Evolutionary conservation across 2,329 filamentous ascomycete genomes (phyloP).

Genomic region (Aspergillus floridensis): DNA sequence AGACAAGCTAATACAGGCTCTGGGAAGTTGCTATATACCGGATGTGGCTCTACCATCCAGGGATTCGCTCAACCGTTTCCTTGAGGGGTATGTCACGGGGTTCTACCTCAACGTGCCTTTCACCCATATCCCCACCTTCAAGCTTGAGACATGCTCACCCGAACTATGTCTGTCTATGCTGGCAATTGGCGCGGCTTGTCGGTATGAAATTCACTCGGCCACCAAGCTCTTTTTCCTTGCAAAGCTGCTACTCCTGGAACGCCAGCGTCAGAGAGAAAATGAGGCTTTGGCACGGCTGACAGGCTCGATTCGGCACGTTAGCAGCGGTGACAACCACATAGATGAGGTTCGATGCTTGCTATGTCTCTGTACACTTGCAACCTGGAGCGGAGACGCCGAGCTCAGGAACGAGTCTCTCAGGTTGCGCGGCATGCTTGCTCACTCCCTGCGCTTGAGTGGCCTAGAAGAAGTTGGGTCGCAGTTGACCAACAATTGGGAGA

Average conservation of each 20-base stretch:
- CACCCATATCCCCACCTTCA: slow-evolving; percentile 7
- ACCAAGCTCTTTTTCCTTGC: slow-evolving; percentile 1
- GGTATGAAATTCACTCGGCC: background rate
- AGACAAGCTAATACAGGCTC: too few species aligned
- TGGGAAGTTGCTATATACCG: too few species aligned
- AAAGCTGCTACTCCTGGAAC: slow-evolving; percentile 1
- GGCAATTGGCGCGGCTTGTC: slow-evolving; percentile 3
- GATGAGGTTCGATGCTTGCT: slow-evolving; percentile 7
- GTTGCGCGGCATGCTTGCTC: background rate
- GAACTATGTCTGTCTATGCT: slow-evolving; percentile 8
- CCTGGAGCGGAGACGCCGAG: background rate
- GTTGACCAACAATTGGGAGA: background rate
- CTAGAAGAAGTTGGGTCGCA: background rate
- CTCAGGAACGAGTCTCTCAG: background rate
- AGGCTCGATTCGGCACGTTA: background rate
- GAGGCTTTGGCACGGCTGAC: background rate
- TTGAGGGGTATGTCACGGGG: slow-evolving; percentile 9
- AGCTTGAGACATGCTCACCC: slow-evolving; percentile 1
- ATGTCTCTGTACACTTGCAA: slow-evolving; percentile 3
- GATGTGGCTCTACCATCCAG: background rate
- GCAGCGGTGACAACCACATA: background rate
- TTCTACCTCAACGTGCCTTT: slow-evolving; percentile 8
- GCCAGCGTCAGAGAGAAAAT: background rate
- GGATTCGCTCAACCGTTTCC: slow-evolving; percentile 3
- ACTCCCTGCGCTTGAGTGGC: background rate